A percentile compares a stretch with the other conserved stretches of the same genome.
phyloP scores from a whole-genome alignment of 2,329 filamentous ascomycete genomes.

The Cladophialophora chaetospira region DNA sequence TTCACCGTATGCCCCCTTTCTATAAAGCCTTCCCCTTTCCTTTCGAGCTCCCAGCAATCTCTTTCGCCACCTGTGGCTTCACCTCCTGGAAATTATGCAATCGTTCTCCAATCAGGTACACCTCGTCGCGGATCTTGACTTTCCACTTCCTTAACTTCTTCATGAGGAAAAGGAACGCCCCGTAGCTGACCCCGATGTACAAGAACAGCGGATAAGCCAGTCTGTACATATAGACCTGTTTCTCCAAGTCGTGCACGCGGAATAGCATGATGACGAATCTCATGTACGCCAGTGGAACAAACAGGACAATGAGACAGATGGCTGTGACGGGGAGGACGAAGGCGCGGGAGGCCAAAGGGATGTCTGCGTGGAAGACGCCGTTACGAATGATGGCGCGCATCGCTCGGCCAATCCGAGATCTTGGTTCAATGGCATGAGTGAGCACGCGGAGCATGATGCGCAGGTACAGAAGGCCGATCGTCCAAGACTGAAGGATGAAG shows the following conservation, averaged over 20 bases:
- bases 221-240: constrained; percentile 55
- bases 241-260: constrained; percentile 26
- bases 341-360: constrained; percentile 75
- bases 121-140: constrained; percentile 83
- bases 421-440: constrained; percentile 39
- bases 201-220: constrained; percentile 73
- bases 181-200: constrained; percentile 46
- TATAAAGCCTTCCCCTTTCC: constrained; percentile 15
- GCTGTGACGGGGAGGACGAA: constrained; percentile 77
- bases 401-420: constrained; percentile 70
- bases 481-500: constrained; percentile 91
- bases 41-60: neutral
- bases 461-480: constrained; percentile 84
- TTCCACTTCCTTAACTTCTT: constrained; percentile 74
- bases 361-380: constrained; percentile 78
- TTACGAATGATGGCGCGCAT: constrained; percentile 71
- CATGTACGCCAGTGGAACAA: constrained; percentile 63
- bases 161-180: constrained; percentile 28
- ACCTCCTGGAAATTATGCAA: constrained; percentile 86
- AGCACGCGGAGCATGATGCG: constrained; percentile 72
- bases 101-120: constrained; percentile 91
- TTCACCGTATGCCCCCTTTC: neutral
- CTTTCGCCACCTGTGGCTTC: neutral
- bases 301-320: constrained; percentile 64
- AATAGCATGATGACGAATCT: constrained; percentile 43